Evolutionary conservation across 2,329 filamentous ascomycete species (phyloP).

Genomic region (Fusarium anguioides): DNA sequence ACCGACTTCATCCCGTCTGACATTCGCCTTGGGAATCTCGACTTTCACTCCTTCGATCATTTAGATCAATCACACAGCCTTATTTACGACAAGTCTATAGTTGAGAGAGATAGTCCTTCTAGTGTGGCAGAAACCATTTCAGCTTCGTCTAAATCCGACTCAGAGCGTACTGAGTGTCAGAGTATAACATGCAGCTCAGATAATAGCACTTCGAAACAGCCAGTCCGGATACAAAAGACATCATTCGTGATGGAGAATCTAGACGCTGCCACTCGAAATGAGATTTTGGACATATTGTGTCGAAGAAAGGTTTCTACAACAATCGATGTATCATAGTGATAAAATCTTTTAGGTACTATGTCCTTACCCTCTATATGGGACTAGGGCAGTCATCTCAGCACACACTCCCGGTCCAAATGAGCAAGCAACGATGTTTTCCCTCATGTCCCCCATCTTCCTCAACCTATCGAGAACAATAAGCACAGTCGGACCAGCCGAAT

Average conservation of each 20-base stretch:
- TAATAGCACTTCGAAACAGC: not conserved
- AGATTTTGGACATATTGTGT: constrained; percentile 10
- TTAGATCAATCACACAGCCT: not conserved
- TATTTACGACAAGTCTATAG: constrained; percentile 1
- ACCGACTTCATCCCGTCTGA: not conserved
- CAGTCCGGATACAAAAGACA: not conserved
- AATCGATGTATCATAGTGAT: constrained; percentile 10
- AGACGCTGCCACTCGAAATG: constrained; percentile 6
- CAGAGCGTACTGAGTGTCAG: constrained; percentile 1
- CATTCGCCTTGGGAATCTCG: not conserved
- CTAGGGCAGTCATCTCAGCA: constrained; percentile 3
- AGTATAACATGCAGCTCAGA: constrained; percentile 5
- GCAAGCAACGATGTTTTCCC: constrained; percentile 8
- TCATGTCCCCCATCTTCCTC: constrained; percentile 3
- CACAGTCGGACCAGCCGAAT: constrained; percentile 5
- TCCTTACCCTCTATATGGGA: not conserved
- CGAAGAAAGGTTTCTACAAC: constrained; percentile 10
- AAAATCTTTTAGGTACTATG: not conserved
- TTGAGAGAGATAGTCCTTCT: constrained; percentile 4
- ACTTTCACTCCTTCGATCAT: not conserved
- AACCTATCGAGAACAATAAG: constrained; percentile 1
- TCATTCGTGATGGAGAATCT: constrained; percentile 15
- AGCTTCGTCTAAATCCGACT: constrained; percentile 2
- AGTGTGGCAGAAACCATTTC: constrained; percentile 1
- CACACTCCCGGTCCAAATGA: constrained; percentile 6